Conservation (phyloP, 768 basidiomycete species). For the Amanita molliuscula region DNA sequence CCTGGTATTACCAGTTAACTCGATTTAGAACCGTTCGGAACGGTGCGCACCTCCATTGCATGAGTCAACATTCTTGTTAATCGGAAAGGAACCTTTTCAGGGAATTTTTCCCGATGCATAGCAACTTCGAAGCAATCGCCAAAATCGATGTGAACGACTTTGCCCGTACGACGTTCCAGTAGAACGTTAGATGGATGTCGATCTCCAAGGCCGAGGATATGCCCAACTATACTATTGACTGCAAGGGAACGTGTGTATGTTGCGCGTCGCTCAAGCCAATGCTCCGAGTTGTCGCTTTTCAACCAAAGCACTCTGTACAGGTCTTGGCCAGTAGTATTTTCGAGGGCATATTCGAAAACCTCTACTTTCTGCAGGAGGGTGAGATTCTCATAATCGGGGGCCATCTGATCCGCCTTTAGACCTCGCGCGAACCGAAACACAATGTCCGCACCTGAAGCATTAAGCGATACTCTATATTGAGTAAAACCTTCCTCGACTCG, state of each 20-base stretch:
- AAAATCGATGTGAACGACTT: constrained; percentile 96
- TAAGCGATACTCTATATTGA: constrained; percentile 97
- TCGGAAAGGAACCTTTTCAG: constrained; percentile 97
- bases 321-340: constrained; percentile 98
- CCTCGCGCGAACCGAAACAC: not conserved
- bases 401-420: constrained; percentile 59
- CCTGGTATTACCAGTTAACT: constrained; percentile 31
- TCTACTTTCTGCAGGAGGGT: constrained; percentile 96
- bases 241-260: constrained; percentile 94
- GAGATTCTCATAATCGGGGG: constrained; percentile 94
- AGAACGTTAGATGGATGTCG: constrained; percentile 90
- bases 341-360: constrained; percentile 96
- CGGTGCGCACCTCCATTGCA: constrained; percentile 89
- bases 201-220: constrained; percentile 93
- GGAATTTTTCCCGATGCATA: constrained; percentile 97
- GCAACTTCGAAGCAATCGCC: constrained; percentile 99
- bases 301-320: constrained; percentile 95
- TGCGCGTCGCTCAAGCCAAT: constrained; percentile 94
- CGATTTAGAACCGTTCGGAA: constrained; percentile 1
- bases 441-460: constrained; percentile 81
- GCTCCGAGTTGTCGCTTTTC: constrained; percentile 90
- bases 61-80: constrained; percentile 97
- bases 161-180: constrained; percentile 71
- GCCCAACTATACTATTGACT: constrained; percentile 97
- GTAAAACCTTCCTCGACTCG: constrained; percentile 89